A percentile compares a stretch with the other conserved stretches of the same genome.
Conservation (phyloP, 2,329 filamentous ascomycete genomes). For the Sporothrix protearum region DNA sequence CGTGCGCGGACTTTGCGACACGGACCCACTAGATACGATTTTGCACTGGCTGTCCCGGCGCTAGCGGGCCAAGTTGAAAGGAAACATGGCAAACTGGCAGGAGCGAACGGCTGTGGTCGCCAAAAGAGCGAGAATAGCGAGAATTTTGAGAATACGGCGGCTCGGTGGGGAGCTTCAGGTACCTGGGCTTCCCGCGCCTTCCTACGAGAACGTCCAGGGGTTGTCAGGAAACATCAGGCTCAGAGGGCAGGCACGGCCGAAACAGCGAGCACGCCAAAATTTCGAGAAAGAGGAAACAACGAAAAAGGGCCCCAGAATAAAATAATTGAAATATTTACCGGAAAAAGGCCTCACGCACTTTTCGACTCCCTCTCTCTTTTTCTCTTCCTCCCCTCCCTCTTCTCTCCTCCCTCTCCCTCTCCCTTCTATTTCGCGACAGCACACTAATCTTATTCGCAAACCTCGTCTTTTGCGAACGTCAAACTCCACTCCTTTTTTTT, state of each 20-base stretch:
- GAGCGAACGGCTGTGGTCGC: background rate
- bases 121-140: background rate
- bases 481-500: constrained; percentile 33
- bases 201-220: background rate
- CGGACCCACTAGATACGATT: constrained; percentile 6
- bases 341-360: constrained; percentile 25
- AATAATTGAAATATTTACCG: constrained; percentile 8
- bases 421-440: constrained; percentile 1
- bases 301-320: background rate
- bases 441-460: constrained; percentile 12
- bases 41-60: constrained; percentile 16
- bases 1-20: background rate
- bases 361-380: constrained; percentile 15
- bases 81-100: constrained; percentile 6
- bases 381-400: constrained; percentile 20
- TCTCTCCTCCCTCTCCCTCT: constrained; percentile 22
- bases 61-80: constrained; percentile 9
- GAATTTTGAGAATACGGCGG: no score
- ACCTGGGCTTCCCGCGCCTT: background rate
- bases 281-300: background rate
- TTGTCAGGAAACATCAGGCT: background rate
- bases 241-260: background rate
- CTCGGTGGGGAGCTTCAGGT: background rate
- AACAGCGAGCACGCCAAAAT: constrained; percentile 5
- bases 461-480: constrained; percentile 2